phyloP scores from a whole-genome alignment of 225 moss, liverwort and hornwort genomes.

The Pseudisothecium myosuroides region DNA sequence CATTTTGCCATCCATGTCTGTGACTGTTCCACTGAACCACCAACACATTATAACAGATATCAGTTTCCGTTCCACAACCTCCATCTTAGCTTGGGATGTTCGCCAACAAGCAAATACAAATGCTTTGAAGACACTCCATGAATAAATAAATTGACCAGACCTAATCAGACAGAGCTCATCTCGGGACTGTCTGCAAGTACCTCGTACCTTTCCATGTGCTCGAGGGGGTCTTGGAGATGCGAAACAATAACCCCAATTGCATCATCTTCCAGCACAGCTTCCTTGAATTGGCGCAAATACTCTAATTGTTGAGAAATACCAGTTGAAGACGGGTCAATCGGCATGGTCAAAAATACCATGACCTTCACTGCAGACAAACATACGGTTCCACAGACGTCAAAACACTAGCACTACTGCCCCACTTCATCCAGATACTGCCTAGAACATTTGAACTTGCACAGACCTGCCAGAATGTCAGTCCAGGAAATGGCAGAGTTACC shows the following conservation, averaged over 20 bases:
- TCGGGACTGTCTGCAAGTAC: not conserved
- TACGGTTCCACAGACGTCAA: not conserved
- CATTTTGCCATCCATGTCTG: constrained; percentile 86
- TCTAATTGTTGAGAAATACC: constrained; percentile 59
- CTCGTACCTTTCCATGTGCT: constrained; percentile 64
- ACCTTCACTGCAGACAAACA: constrained; percentile 65
- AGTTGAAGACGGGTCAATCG: constrained; percentile 53
- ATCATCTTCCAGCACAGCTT: constrained; percentile 76
- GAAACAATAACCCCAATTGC: constrained; percentile 82
- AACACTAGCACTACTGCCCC: not conserved
- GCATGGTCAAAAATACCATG: constrained; percentile 93
- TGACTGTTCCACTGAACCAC: constrained; percentile 42
- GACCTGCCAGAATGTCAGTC: not conserved
- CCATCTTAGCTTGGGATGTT: not conserved
- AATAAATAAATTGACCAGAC: not conserved
- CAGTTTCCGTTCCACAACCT: not conserved
- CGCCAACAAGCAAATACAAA: not conserved
- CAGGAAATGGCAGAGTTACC: not conserved
- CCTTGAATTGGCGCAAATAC: constrained; percentile 66
- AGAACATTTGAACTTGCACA: not conserved
- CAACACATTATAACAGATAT: not conserved
- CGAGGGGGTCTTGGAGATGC: constrained; percentile 71
- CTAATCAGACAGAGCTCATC: not conserved
- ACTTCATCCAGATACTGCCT: not conserved
- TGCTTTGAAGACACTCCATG: not conserved